Evolutionary conservation across 2,329 filamentous ascomycete genomes (phyloP).

Genomic region (Cytospora leucostoma): DNA sequence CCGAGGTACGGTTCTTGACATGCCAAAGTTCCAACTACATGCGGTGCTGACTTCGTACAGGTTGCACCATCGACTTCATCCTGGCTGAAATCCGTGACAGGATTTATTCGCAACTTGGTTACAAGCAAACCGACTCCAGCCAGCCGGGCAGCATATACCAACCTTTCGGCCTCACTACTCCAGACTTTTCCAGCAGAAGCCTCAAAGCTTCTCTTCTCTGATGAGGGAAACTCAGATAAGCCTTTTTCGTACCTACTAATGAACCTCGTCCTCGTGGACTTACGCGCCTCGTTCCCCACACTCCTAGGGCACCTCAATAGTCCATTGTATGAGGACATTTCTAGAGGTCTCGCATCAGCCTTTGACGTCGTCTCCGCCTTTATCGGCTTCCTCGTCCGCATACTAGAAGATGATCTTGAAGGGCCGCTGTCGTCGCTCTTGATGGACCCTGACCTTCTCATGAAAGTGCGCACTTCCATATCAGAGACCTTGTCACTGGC

Average conservation of each 20-base stretch:
- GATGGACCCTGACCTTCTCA: slow-evolving; percentile 59
- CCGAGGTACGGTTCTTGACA: slow-evolving; percentile 43
- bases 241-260: slow-evolving; percentile 64
- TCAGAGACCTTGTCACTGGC: slow-evolving; percentile 64
- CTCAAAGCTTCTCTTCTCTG: slow-evolving; percentile 54
- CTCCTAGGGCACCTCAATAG: slow-evolving; percentile 61
- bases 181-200: slow-evolving; percentile 53
- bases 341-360: slow-evolving; percentile 58
- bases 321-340: slow-evolving; percentile 51
- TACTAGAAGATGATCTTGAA: slow-evolving; percentile 48
- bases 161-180: slow-evolving; percentile 59
- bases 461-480: slow-evolving; percentile 62
- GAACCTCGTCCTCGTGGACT: slow-evolving; percentile 66
- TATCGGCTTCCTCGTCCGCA: slow-evolving; percentile 57
- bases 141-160: slow-evolving; percentile 60
- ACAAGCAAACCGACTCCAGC: slow-evolving; percentile 55
- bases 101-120: slow-evolving; percentile 55
- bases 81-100: slow-evolving; percentile 54
- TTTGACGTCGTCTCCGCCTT: slow-evolving; percentile 66
- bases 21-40: not conserved
- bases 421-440: slow-evolving; percentile 37
- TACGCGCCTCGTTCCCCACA: slow-evolving; percentile 62
- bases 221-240: slow-evolving; percentile 44
- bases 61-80: slow-evolving; percentile 49
- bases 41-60: slow-evolving; percentile 37